A percentile compares a stretch with the other conserved stretches of the same genome.
Conservation (phyloP, 208 protist genomes). For the Angomonas ambiguus region DNA sequence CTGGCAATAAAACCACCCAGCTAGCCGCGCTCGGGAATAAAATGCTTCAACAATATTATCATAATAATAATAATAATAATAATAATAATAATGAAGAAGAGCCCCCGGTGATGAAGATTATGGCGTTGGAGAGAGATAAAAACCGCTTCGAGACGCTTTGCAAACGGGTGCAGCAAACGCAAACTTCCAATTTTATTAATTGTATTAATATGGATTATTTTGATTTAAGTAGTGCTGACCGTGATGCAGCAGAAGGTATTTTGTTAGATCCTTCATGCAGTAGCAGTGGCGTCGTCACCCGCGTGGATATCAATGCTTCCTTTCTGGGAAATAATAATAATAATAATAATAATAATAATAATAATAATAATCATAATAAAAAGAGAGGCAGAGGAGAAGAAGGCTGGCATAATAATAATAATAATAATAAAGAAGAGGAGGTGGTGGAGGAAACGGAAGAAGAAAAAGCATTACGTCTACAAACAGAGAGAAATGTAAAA, state of each 20-base stretch:
- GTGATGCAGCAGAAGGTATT: constrained; percentile 74
- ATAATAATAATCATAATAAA: constrained; percentile 11
- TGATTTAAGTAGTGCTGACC: constrained; percentile 64
- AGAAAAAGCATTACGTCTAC: neutral
- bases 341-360: constrained; percentile 4
- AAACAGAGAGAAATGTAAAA: neutral
- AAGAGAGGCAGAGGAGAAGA: neutral
- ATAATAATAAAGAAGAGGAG: constrained; percentile 5
- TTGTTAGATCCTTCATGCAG: constrained; percentile 91
- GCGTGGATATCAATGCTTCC: constrained; percentile 75
- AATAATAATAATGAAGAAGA: constrained; percentile 9
- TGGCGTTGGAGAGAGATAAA: constrained; percentile 84
- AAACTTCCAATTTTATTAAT: constrained; percentile 71
- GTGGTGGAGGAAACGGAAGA: neutral
- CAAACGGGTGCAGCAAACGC: constrained; percentile 58
- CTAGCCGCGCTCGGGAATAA: constrained; percentile 60
- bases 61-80: too few relatives aligned
- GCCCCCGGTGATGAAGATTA: constrained; percentile 60
- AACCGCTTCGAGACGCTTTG: constrained; percentile 58
- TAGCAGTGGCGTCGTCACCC: constrained; percentile 82
- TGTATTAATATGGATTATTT: constrained; percentile 87
- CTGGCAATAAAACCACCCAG: constrained; percentile 92
- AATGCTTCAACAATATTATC: neutral
- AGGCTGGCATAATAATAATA: too few relatives aligned
- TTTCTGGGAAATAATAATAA: constrained; percentile 19